These are phyloP conservation scores for Barnettozyma salicaria DNA, from an alignment of 805 yeast species.

Conservation along the genomic window DNA sequence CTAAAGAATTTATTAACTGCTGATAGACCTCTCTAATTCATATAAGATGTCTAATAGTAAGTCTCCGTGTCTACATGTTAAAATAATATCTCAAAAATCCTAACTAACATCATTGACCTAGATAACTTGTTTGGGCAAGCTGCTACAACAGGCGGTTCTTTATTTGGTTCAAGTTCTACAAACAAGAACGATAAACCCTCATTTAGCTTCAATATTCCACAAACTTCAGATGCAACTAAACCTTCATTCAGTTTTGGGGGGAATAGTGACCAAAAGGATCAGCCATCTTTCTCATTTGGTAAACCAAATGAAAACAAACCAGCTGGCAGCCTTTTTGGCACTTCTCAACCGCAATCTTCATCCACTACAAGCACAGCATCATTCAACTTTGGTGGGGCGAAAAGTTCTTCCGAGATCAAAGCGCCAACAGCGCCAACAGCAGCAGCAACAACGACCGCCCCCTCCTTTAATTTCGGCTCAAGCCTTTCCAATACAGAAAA, in stretches of 20 bases:
- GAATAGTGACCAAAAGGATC: constrained; percentile 1
- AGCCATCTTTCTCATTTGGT: constrained; percentile 20
- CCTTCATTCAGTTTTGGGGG: constrained; percentile 7
- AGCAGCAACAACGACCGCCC: constrained; percentile 13
- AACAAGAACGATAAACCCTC: constrained; percentile 12
- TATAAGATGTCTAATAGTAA: constrained; percentile 1
- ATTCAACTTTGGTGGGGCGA: no score
- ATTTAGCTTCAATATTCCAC: not conserved
- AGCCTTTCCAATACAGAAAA: no score
- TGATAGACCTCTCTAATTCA: no score
- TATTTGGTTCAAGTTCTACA: constrained; percentile 24
- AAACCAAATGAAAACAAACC: not conserved
- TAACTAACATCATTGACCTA: no score
- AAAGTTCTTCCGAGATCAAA: no score
- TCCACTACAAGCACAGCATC: no score
- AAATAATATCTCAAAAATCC: no score
- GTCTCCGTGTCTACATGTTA: not conserved
- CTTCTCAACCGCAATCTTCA: constrained; percentile 21
- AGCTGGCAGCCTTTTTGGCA: not conserved
- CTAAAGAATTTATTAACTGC: not conserved
- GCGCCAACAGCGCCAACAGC: no score
- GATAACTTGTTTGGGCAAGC: no score
- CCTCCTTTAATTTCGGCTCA: not conserved
- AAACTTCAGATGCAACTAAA: not conserved
- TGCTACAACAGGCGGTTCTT: constrained; percentile 3